phyloP scores from a whole-genome alignment of 2,329 filamentous ascomycete species.

The Scedosporium apiospermum region DNA sequence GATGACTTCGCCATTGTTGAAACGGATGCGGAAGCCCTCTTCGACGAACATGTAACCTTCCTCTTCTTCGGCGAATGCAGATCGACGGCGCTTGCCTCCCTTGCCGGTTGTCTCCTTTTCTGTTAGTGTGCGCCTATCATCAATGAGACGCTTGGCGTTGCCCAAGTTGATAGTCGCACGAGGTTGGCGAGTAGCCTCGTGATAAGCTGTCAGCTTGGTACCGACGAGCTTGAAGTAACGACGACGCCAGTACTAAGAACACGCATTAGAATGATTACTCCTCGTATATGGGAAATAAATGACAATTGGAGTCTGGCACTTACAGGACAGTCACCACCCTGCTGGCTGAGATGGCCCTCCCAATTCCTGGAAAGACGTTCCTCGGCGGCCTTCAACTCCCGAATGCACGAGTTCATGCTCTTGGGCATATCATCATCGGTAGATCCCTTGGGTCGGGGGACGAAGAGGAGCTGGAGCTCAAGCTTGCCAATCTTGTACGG shows the following conservation, averaged over 20 bases:
- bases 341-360: slow-evolving; percentile 88
- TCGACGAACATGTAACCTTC: slow-evolving; percentile 99
- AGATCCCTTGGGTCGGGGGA: slow-evolving; percentile 79
- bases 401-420: slow-evolving; percentile 94
- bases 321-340: slow-evolving; percentile 95
- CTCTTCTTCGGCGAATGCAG: slow-evolving; percentile 94
- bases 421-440: slow-evolving; percentile 97
- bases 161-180: slow-evolving; percentile 93
- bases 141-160: slow-evolving; percentile 87
- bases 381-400: slow-evolving; percentile 87
- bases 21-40: slow-evolving; percentile 96
- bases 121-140: slow-evolving; percentile 75
- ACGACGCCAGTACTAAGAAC: slow-evolving; percentile 79
- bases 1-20: slow-evolving; percentile 96
- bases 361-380: slow-evolving; percentile 66
- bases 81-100: slow-evolving; percentile 74
- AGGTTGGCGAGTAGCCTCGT: slow-evolving; percentile 89
- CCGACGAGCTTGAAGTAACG: slow-evolving; percentile 94
- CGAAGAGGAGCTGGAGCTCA: slow-evolving; percentile 86
- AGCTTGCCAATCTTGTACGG: slow-evolving; percentile 97
- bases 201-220: slow-evolving; percentile 86
- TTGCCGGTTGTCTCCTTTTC: slow-evolving; percentile 74
- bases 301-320: slow-evolving; percentile 30
- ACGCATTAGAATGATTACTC: slow-evolving; percentile 25
- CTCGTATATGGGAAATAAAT: not conserved